Evolutionary conservation across 148 eudicot species (phyloP).

Genomic region (Camellia japonica): DNA sequence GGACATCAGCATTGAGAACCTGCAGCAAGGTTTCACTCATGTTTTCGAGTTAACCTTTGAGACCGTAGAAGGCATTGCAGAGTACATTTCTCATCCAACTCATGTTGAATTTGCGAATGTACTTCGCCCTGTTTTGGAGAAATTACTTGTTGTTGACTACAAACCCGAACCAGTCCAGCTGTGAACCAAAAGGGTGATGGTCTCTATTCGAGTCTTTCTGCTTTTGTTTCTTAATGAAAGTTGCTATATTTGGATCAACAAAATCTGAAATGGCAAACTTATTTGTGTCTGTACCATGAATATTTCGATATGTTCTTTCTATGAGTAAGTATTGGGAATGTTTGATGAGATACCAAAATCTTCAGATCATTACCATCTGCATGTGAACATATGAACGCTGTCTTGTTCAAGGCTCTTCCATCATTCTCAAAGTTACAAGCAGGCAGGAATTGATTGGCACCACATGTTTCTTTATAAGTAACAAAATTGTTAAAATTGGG

Average conservation of each 20-base stretch:
- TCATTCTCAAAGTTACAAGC: neutral
- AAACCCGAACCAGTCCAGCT: constrained; percentile 49
- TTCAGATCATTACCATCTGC: neutral
- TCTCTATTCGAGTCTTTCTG: neutral
- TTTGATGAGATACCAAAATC: neutral
- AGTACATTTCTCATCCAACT: constrained; percentile 59
- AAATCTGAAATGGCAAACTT: neutral
- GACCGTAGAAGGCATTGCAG: constrained; percentile 64
- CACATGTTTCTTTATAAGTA: neutral
- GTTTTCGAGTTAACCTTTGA: constrained; percentile 76
- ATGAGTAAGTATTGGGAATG: neutral
- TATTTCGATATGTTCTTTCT: too few species aligned
- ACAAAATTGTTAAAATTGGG: too few species aligned
- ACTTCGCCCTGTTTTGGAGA: constrained; percentile 46
- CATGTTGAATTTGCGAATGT: constrained; percentile 59
- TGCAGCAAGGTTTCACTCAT: constrained; percentile 88
- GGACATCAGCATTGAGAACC: constrained; percentile 70
- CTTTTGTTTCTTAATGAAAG: neutral
- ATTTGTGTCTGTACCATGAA: neutral
- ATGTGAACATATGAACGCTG: neutral
- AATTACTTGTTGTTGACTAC: constrained; percentile 64
- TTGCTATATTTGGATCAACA: neutral
- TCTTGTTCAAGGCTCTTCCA: neutral
- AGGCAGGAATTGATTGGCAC: neutral
- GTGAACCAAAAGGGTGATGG: constrained; percentile 23